Evolutionary conservation across 768 basidiomycete genomes (phyloP), one percentile per base, ranked within the genome.

Genomic region (Calvatia gigantea): DNA sequence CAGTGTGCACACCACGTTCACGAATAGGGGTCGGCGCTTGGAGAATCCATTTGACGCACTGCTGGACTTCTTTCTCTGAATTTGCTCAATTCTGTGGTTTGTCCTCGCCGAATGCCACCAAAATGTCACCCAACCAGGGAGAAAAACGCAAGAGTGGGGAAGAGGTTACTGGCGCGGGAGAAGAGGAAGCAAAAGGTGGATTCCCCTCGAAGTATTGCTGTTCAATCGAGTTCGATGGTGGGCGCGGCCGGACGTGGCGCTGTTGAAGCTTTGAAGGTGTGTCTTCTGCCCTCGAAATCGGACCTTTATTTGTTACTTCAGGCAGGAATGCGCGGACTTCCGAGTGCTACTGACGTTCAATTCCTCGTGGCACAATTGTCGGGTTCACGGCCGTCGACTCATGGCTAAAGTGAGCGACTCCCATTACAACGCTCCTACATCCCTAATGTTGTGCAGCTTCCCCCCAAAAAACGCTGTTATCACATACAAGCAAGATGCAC

Each of bases 381-480:
- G 93, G 93, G 0, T 79, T 93, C 57, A 85, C 77, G 37, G 89
- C 93, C 0, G 71, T 88, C 33, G 96, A 99, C 67, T 95, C 96
- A 11, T 79, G 96, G 44, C 73, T 98, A 11, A 88, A 77, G 95
- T 95, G 60, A 31, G 82, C 67, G 9, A 2, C 11, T 31, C 45
- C 12, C 32, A 8, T 9, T 11, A 8, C 11, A 14, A 2, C 12
- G 17, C n/a, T 44, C 52, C 5, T 41, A 47, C 42, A 48, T 58
- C 41, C 59, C 32, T 33, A 43, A 37, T 11, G 21, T 19, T 17
- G 14, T 31, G 6, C 50, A 95, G 94, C 60, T 95, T 93, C 64
- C 93, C 94, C 46, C 94, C 92, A 0, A 83, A 86, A 67, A 89
- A 90, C 61, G 79, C 84, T 1, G 83, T 83, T 4, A 65, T 46